Conservation (phyloP, 768 basidiomycete species). For the Amanita rubescens region DNA sequence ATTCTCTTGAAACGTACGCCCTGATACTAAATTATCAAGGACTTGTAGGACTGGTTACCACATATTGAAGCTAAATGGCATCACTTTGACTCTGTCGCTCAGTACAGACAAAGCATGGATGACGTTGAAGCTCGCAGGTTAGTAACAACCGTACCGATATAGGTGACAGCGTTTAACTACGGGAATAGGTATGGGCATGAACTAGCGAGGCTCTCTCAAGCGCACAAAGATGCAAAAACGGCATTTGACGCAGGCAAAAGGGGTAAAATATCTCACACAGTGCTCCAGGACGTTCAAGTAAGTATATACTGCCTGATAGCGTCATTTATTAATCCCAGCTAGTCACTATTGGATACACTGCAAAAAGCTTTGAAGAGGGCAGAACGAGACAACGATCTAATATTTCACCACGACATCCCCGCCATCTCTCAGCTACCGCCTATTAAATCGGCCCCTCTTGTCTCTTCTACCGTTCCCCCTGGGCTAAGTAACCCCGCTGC, state of each 20-base stretch:
- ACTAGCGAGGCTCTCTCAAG: constrained; percentile 68
- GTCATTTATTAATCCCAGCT: constrained; percentile 10
- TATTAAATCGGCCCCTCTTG: constrained; percentile 61
- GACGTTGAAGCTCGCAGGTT: constrained; percentile 75
- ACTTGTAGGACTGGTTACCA: constrained; percentile 60
- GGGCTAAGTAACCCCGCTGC: constrained; percentile 52
- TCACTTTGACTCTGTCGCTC: constrained; percentile 87
- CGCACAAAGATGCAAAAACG: constrained; percentile 58
- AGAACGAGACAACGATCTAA: constrained; percentile 88
- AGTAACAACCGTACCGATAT: constrained; percentile 12
- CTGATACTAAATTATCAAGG: constrained; percentile 1
- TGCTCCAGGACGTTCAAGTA: constrained; percentile 78
- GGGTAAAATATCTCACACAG: constrained; percentile 50
- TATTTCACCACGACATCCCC: constrained; percentile 88
- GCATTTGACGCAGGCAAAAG: constrained; percentile 63
- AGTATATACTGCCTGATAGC: constrained; percentile 8
- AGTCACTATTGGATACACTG: constrained; percentile 75
- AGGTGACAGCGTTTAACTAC: constrained; percentile 4
- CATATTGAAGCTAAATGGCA: constrained; percentile 77
- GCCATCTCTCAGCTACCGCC: constrained; percentile 56
- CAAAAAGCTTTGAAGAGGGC: constrained; percentile 63
- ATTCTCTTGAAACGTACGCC: neutral
- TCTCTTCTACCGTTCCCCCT: constrained; percentile 46
- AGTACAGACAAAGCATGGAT: constrained; percentile 83
- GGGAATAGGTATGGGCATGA: constrained; percentile 75